Evolutionary conservation across 2,329 filamentous ascomycete genomes (phyloP), one percentile per base, ranked within the genome.

Genomic region (Colletotrichum acutatum): DNA sequence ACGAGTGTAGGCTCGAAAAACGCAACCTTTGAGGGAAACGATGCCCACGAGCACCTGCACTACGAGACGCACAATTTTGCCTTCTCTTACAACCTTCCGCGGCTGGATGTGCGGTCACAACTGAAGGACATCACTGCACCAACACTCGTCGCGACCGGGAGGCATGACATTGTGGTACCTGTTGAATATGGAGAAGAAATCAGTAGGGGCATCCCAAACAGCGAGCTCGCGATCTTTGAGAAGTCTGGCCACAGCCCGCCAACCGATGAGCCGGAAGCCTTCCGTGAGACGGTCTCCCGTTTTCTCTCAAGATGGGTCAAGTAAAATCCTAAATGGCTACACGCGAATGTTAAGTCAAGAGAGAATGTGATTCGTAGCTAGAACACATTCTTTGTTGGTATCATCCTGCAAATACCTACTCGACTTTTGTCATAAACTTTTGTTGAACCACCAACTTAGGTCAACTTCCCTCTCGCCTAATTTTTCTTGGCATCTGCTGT

Each of bases 41-140:
- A 70, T 19, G 60, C 71, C 4, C 30, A 64, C 24, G 46, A 53
- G 54, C 11, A 49, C 46, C 32, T 77, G 30, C 76, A 71, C 42
- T 78, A 74, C 32, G 71, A 78, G 56, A 76, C 75, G 16, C 75
- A 78, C 37, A 78, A 78, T 65, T 74, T 74, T 19, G 76, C 77
- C 14, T 77, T 77, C 42, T 75, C 76, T 1, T 68, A 73, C 52
- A 78, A 74, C 28, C 54, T 70, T 34, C 76, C 76, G 1, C 67
- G 75, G 5, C 76, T 78, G n/a, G 76, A 78, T 59, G 67, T 79
- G 26, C 73, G 77, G 5, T 9, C 62, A 2, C 74, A 64, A 14
- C 62, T 78, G 12, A n/a, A 34, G 2, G 67, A 76, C 3, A 75
- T 79, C 28, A 59, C 57, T 5, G 71, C 63, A 12, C 77, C 76